Evolutionary conservation across 345 rosid species (phyloP).

Genomic region (Cardamine chenopodiifolia): DNA sequence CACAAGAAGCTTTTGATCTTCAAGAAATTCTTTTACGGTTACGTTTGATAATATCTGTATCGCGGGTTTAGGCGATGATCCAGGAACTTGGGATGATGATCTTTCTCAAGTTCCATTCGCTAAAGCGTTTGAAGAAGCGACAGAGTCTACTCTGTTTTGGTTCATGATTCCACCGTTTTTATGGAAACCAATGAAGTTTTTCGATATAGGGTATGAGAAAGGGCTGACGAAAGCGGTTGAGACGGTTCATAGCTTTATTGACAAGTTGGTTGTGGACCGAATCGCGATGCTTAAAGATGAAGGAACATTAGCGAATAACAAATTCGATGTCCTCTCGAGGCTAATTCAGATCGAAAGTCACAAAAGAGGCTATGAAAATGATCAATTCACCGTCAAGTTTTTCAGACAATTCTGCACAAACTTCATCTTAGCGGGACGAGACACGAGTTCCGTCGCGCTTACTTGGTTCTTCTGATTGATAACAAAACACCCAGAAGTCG

Average conservation of each 20-base stretch:
- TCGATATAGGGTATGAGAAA: slow-evolving; percentile 63
- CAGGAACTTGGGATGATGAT: slow-evolving; percentile 63
- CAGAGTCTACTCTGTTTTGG: slow-evolving; percentile 61
- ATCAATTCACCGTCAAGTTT: slow-evolving; percentile 44
- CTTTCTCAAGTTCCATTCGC: slow-evolving; percentile 70
- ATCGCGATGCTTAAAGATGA: slow-evolving; percentile 26
- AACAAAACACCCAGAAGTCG: slow-evolving; percentile 53
- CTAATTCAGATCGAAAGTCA: slow-evolving; percentile 50
- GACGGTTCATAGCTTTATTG: slow-evolving; percentile 66
- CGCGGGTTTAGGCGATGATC: slow-evolving; percentile 70
- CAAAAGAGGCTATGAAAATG: slow-evolving; percentile 31
- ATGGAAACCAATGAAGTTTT: slow-evolving; percentile 71
- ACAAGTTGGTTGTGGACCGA: slow-evolving; percentile 49
- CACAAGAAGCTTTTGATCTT: slow-evolving; percentile 59
- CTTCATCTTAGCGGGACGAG: slow-evolving; percentile 75
- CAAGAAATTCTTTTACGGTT: slow-evolving; percentile 72
- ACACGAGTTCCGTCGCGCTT: slow-evolving; percentile 76
- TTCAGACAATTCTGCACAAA: slow-evolving; percentile 67
- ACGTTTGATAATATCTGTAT: slow-evolving; percentile 78
- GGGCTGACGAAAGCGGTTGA: slow-evolving; percentile 54
- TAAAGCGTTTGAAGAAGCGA: slow-evolving; percentile 80
- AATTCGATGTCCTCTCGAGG: slow-evolving; percentile 65
- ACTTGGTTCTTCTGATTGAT: slow-evolving; percentile 83
- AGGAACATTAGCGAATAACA: slow-evolving; percentile 41
- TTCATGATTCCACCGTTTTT: slow-evolving; percentile 65